phyloP scores from a whole-genome alignment of 2,329 filamentous ascomycete species.

The Sporothrix inflata region DNA sequence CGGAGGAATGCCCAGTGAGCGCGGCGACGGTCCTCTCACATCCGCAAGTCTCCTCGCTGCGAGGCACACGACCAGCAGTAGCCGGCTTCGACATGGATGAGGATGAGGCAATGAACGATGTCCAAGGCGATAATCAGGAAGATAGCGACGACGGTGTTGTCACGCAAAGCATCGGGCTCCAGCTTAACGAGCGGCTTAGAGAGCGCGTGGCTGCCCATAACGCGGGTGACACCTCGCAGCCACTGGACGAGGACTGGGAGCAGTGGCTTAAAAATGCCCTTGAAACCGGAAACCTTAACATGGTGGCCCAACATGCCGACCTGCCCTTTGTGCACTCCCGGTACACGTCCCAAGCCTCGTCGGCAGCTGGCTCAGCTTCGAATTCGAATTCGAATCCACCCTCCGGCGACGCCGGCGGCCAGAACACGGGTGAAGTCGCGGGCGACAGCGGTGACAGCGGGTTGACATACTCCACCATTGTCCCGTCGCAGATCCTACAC shows the following conservation, averaged over 20 bases:
- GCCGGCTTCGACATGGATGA: neutral
- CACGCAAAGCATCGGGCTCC: constrained; percentile 59
- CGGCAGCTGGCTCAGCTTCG: neutral
- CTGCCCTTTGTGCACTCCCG: constrained; percentile 37
- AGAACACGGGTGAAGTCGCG: neutral
- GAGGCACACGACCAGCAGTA: neutral
- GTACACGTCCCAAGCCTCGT: neutral
- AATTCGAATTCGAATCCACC: neutral
- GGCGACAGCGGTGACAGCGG: neutral
- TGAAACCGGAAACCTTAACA: constrained; percentile 61
- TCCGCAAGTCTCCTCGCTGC: neutral
- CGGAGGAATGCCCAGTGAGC: neutral
- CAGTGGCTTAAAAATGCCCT: constrained; percentile 73
- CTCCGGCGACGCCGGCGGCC: neutral
- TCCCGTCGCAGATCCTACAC: constrained; percentile 51
- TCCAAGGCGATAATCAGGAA: constrained; percentile 37
- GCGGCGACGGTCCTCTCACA: neutral
- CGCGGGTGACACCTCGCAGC: constrained; percentile 59
- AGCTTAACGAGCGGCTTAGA: constrained; percentile 66
- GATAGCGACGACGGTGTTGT: constrained; percentile 57
- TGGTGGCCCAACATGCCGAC: constrained; percentile 50
- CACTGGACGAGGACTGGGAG: constrained; percentile 73
- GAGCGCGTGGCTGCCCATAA: constrained; percentile 66
- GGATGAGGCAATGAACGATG: constrained; percentile 27
- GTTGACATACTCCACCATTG: neutral